phyloP scores from a whole-genome alignment of 2,329 filamentous ascomycete genomes.

The Penicillium sp. region DNA sequence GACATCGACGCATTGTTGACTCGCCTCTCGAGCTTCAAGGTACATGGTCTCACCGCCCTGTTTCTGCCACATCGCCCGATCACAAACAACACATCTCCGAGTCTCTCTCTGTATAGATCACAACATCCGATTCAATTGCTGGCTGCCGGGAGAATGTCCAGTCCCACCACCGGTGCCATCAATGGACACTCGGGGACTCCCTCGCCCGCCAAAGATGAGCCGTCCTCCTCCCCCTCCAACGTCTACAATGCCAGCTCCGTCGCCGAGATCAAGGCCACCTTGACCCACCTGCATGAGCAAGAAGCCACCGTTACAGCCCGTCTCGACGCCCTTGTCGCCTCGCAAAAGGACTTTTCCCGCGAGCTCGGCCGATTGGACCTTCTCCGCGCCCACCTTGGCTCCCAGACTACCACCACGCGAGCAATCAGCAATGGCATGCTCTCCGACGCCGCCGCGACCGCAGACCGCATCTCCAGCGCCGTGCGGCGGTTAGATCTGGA shows the following conservation, averaged over 20 bases:
- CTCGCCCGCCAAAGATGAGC: constrained; percentile 13
- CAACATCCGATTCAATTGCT: constrained; percentile 4
- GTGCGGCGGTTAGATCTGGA: constrained; percentile 89
- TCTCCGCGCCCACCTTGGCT: constrained; percentile 82
- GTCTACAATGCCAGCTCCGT: constrained; percentile 75
- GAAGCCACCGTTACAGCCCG: constrained; percentile 75
- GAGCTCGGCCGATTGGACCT: constrained; percentile 88
- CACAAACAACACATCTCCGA: not conserved
- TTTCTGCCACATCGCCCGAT: constrained; percentile 18
- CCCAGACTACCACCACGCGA: constrained; percentile 82
- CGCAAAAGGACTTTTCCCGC: constrained; percentile 83
- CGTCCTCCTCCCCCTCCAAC: constrained; percentile 31
- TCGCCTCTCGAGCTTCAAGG: not conserved
- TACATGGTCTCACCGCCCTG: constrained; percentile 13
- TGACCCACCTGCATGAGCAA: constrained; percentile 74
- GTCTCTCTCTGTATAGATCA: not conserved
- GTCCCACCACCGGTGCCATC: constrained; percentile 17
- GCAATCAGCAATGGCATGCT: constrained; percentile 91
- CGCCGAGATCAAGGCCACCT: constrained; percentile 77
- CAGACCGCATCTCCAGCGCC: constrained; percentile 80
- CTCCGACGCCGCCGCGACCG: constrained; percentile 81
- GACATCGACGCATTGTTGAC: not conserved
- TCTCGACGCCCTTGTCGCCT: constrained; percentile 77
- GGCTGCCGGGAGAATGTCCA: constrained; percentile 27
- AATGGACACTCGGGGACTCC: constrained; percentile 34